These are phyloP conservation scores for Chaetomium tenue DNA, from an alignment of 495 filamentous ascomycete genomes.

Conservation along the genomic window DNA sequence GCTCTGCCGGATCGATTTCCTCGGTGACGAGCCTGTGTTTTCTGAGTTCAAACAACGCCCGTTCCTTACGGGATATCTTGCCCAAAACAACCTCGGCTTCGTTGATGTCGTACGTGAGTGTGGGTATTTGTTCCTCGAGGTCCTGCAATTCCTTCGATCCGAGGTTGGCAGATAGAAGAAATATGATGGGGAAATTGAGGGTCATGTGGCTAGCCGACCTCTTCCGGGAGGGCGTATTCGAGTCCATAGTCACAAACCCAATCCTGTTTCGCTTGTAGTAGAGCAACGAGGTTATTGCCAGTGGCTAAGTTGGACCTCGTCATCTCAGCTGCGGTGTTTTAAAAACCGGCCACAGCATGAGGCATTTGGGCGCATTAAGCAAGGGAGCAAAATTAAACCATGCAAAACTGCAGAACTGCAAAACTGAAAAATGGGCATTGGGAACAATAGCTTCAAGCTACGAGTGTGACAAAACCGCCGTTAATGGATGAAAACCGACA, in stretches of 20 bases:
- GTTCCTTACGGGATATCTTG: slow-evolving; percentile 62
- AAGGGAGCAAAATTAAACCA: background rate
- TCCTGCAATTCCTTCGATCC: slow-evolving; percentile 57
- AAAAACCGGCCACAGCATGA: background rate
- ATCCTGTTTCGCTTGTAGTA: background rate
- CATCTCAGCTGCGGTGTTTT: background rate
- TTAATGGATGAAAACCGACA: too few species aligned
- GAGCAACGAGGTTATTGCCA: background rate
- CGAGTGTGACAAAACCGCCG: too few species aligned
- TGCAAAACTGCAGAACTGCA: background rate
- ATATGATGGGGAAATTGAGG: slow-evolving; percentile 63
- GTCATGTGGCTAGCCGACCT: slow-evolving; percentile 21
- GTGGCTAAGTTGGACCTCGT: background rate
- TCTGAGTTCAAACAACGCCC: slow-evolving; percentile 76
- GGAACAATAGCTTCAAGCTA: too few species aligned
- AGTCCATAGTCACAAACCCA: background rate
- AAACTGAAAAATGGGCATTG: too few species aligned
- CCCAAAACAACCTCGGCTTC: slow-evolving; percentile 76
- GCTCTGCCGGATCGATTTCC: slow-evolving; percentile 47
- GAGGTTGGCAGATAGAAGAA: slow-evolving; percentile 71
- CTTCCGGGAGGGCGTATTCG: background rate
- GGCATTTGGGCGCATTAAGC: background rate
- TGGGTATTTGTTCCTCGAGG: slow-evolving; percentile 61
- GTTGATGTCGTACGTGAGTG: slow-evolving; percentile 66
- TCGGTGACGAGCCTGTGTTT: slow-evolving; percentile 57